phyloP scores from a whole-genome alignment of 805 yeast species.

The Scheffersomyces stipitis region DNA sequence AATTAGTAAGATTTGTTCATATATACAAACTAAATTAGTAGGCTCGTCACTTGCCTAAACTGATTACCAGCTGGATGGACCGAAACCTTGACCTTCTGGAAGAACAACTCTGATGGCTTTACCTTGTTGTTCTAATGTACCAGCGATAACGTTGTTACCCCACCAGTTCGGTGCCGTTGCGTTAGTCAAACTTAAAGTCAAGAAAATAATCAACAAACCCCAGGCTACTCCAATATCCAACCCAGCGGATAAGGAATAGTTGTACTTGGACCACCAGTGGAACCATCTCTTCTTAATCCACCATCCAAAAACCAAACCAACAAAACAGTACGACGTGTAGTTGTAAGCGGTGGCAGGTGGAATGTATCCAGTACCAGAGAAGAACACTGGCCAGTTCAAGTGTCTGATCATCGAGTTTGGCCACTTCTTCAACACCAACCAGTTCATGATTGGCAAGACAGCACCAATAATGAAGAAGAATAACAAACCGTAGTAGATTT shows the following conservation, averaged over 20 bases:
- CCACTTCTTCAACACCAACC: conserved; percentile 43
- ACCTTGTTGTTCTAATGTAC: conserved; percentile 39
- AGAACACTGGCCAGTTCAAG: conserved; percentile 39
- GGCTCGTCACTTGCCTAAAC: no score
- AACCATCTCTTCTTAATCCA: conserved; percentile 39
- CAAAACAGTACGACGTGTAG: conserved; percentile 52
- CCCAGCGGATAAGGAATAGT: conserved; percentile 46
- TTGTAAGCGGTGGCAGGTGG: conserved; percentile 78
- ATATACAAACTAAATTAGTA: no score
- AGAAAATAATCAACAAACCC: conserved; percentile 25
- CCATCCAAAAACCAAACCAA: conserved; percentile 36
- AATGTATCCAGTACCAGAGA: conserved; percentile 53
- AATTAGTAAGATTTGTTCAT: no score
- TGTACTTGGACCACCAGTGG: conserved; percentile 47
- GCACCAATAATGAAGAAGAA: conserved; percentile 42
- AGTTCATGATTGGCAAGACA: conserved; percentile 33
- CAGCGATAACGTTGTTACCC: conserved; percentile 54
- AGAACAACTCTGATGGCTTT: conserved; percentile 32
- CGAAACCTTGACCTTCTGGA: conserved; percentile 45
- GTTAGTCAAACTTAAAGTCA: conserved; percentile 16
- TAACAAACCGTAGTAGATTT: conserved; percentile 28
- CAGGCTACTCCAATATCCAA: conserved; percentile 44
- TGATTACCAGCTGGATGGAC: conserved; percentile 49
- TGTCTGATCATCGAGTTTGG: conserved; percentile 31
- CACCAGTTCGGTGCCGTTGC: conserved; percentile 54